Base-by-base conservation (phyloP, 2,329 filamentous ascomycete species). In the Blastomyces gilchristii region DNA sequence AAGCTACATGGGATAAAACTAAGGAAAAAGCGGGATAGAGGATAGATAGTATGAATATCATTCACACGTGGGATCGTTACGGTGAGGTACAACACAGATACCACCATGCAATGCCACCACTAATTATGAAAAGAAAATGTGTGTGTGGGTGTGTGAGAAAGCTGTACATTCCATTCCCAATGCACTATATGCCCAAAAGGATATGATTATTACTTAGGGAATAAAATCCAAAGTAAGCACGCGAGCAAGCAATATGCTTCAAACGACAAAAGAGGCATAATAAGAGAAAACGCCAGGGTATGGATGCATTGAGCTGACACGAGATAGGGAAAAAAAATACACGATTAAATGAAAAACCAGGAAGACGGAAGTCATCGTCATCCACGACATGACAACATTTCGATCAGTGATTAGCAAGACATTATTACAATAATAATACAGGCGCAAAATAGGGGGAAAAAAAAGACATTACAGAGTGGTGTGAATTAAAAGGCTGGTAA, bases 211-310 rank as follows among this genome's bases (percentile, higher is more conserved):
- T 57, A 41, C 34, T 41, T n/a, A 22, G 11, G 41, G 11, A 59
- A 25, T 25, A 41, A 34, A 47, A 12, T 3, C 25, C 22, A 9
- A 45, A n/a, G 2, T 28, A 59, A 59, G 16, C 57, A 58, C 16
- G 28, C 53, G n/a, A 49, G 41, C 11, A 59, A 34, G 16, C 18
- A 47, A 31, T 47, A 45, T 47, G 57, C 14, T 49, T 45, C 34
- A 28, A 31, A 41, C 18, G 18, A 57, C 53, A 25, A 57, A 59
- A 47, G 37, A 45, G 57, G 41, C 14, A 47, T 16, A n/a, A 31
- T 16, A 58, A 58, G 14, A 25, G 56, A 34, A 59, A 59, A 59
- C 57, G 57, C 57, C 57, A 59, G 57, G 57, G 57, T 59, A 59
- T 59, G 57, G 34, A 57, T 57, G 53, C 53, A 57, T 41, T 34